Conservation (phyloP, 108 stramenopile species). For the Nitzschia sp. region DNA sequence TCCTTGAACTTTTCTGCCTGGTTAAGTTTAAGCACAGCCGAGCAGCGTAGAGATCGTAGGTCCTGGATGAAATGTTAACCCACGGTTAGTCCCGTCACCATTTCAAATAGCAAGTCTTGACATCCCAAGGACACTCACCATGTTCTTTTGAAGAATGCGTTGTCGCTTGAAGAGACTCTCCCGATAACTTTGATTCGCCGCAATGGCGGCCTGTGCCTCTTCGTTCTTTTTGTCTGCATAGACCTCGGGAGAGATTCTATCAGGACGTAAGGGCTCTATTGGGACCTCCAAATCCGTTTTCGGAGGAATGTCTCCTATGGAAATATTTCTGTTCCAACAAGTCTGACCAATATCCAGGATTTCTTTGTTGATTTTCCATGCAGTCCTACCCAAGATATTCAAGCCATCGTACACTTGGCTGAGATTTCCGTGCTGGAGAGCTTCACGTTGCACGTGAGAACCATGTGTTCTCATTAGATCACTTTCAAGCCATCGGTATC, state of each 20-base stretch:
- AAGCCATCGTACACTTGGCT: slow-evolving; percentile 81
- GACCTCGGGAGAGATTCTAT: slow-evolving; percentile 18
- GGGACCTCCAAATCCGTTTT: slow-evolving; percentile 78
- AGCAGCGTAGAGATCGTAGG: slow-evolving; percentile 85
- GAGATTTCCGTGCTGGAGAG: slow-evolving; percentile 69
- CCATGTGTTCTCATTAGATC: slow-evolving; percentile 82
- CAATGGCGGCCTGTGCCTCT: slow-evolving; percentile 33
- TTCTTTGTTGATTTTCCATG: slow-evolving; percentile 85
- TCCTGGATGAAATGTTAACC: slow-evolving; percentile 59
- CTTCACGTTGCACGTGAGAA: slow-evolving; percentile 61
- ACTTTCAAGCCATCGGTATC: slow-evolving; percentile 70
- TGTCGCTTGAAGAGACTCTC: slow-evolving; percentile 54
- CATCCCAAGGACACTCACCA: slow-evolving; percentile 33
- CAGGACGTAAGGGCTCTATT: slow-evolving; percentile 47
- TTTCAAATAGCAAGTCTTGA: not conserved
- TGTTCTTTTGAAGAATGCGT: slow-evolving; percentile 68
- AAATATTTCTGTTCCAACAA: slow-evolving; percentile 79
- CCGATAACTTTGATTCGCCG: slow-evolving; percentile 49
- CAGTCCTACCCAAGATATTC: slow-evolving; percentile 79
- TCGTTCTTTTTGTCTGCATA: slow-evolving; percentile 37
- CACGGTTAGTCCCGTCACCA: not conserved
- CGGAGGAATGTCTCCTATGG: slow-evolving; percentile 88
- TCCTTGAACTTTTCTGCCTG: slow-evolving; percentile 88
- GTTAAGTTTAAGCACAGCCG: slow-evolving; percentile 81
- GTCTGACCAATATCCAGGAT: slow-evolving; percentile 71